Conservation (phyloP, 805 yeast genomes). For the Starmerella sp. region DNA sequence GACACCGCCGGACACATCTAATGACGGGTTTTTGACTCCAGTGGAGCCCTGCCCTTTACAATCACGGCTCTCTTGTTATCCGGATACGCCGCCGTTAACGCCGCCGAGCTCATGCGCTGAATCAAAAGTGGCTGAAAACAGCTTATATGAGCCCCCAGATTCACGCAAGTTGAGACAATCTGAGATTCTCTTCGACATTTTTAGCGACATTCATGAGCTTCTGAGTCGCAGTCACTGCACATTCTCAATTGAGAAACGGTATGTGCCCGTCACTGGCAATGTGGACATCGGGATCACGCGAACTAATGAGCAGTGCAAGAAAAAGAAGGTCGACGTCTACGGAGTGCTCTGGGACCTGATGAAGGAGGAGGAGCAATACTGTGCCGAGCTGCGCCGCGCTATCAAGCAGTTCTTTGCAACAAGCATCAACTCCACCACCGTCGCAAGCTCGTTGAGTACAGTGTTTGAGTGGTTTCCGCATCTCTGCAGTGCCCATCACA, state of each 20-base stretch:
- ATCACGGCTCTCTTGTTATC: background rate
- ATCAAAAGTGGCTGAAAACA: background rate
- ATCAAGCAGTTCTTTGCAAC: background rate
- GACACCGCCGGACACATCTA: conserved; percentile 1
- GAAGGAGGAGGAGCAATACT: conserved; percentile 8
- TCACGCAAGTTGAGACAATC: background rate
- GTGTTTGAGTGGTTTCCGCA: conserved; percentile 12
- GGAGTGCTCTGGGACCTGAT: background rate
- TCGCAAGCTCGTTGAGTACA: background rate
- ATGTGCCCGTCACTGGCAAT: background rate
- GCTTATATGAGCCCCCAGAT: background rate
- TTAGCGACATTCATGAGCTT: conserved; percentile 11
- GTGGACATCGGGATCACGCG: background rate
- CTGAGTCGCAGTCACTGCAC: background rate
- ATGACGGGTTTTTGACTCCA: conserved; percentile 14
- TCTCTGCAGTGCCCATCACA: conserved; percentile 5
- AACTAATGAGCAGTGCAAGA: no score
- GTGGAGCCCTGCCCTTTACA: conserved; percentile 11
- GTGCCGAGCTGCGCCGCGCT: conserved; percentile 5
- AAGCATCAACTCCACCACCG: background rate
- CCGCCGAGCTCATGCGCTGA: background rate
- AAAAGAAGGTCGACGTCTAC: background rate
- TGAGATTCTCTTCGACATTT: conserved; percentile 1
- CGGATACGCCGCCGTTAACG: background rate
- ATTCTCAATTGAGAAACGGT: background rate